Base-by-base conservation (phyloP, 2,329 filamentous ascomycete genomes). In the Amesomyces nigricolor region DNA sequence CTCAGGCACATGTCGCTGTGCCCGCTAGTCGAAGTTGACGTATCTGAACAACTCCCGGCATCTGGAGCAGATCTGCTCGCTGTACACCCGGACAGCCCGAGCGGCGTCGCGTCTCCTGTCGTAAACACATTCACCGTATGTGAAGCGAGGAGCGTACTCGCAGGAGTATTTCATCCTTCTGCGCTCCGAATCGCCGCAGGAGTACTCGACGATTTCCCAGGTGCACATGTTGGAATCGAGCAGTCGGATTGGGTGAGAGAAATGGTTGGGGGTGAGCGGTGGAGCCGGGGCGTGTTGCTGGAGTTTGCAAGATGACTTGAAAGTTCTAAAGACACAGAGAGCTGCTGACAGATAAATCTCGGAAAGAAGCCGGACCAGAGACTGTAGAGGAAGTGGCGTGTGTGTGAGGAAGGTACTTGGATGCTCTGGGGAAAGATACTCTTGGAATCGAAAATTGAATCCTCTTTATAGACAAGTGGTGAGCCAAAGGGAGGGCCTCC, bases 91-190 rank as follows among this genome's bases (percentile, higher is more conserved):
- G 29, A 39, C 30, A 11, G 40, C 38, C 3, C 19, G 39, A 19
- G 32, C 19, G 16, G 43, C 19, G 43, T 52, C 37, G n/a, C 26
- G 17, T 1, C 47, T 37, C 7, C 26, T 16, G 47, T 42, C 17
- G 45, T 46, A 58, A 4, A 6, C 4, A 49, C 56, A 58, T 8
- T 30, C 7, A 13, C 56, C 56, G 43, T 56, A 56, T 14, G 42
- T 46, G 16, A 50, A 46, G 19, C 53, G 49, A 3, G 38, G 22
- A 19, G 53, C 50, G 14, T 38, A 22, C 7, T 46, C 32, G 22
- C 56, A 58, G 13, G 56, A 58, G 46, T 58, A 58, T 6, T 29
- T 14, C 49, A 55, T 53, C 40, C 39, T 35, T 7, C 43, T 35
- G 14, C 35, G 38, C 22, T 47, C 43, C 14, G n/a, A n/a, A 11